Base-by-base conservation (phyloP, 2,329 filamentous ascomycete genomes). In the Rutstroemia sp. region DNA sequence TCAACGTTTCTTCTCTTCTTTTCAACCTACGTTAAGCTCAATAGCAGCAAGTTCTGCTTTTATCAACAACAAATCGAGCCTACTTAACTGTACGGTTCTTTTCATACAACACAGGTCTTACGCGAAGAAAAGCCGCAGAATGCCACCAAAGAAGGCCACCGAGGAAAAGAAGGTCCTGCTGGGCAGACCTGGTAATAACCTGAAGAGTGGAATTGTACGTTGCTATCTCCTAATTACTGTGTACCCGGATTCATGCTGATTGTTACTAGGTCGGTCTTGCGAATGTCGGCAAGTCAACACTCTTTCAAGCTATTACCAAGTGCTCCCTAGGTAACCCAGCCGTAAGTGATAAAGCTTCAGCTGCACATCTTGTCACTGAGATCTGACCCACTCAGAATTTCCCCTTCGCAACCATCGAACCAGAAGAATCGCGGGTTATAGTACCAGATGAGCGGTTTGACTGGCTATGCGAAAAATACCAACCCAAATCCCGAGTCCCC, bases 241-340 rank as follows among this genome's bases (percentile, higher is more conserved):
- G 19, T 45, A 37, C 30, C 27, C 7, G 27, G 23, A 54, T 25
- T 42, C n/a, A 19, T 21, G 41, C 48, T 56, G n/a, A 51, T 46
- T 21, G 30, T 27, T 16, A 39, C 46, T 73, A 96, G 91, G 91
- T 99, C 75, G 94, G 94, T 77, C 86, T 99, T 70, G 94, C 94
- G 75, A 99, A 99, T 75, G 95, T 99, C 68, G 94, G 94, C 75
- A 99, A 99, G 80, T 99, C 94, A 65, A 99, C 95, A 37, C 85
- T 99, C 69, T 99, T 99, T 84, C 95, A 99, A 80, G 91, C 94
- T 72, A 96, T 99, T 76, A 99, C 94, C 72, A 97, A 96, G 81
- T 96, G 88, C 75, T 84, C 85, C 64, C 86, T 99, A 69, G 94
- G 95, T 77, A 99, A 97, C 79, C 95, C 95, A 68, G 94, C 94